Evolutionary conservation across 2,329 filamentous ascomycete genomes (phyloP).

Genomic region (Aspergillus alliaceus): DNA sequence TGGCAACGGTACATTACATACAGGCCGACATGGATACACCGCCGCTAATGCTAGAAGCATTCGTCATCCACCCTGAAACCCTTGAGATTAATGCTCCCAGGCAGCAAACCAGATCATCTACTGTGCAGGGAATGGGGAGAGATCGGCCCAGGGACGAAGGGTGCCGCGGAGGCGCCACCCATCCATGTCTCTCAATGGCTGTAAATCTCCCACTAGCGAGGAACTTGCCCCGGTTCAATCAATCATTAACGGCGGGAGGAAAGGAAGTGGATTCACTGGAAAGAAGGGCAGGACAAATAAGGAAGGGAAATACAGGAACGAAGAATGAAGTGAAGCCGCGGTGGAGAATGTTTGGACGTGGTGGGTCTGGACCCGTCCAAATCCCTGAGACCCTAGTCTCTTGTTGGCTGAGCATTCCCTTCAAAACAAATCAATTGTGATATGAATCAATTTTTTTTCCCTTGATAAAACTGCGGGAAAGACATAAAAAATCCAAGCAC

Average conservation of each 20-base stretch:
- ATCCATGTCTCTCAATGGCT: background rate
- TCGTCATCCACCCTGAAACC: conserved; percentile 13
- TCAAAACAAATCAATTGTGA: background rate
- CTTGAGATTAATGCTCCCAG: conserved; percentile 9
- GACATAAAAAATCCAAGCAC: background rate
- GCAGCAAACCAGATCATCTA: conserved; percentile 5
- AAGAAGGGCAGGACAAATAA: too few species aligned
- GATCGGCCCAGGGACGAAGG: conserved; percentile 13
- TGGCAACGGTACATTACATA: background rate
- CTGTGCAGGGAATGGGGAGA: conserved; percentile 1
- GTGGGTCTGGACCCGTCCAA: conserved; percentile 5
- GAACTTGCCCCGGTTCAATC: background rate
- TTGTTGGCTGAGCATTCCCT: conserved; percentile 6
- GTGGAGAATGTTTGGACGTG: conserved; percentile 6
- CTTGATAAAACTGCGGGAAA: too few species aligned
- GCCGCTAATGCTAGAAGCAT: background rate
- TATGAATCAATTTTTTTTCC: too few species aligned
- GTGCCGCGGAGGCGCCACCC: background rate
- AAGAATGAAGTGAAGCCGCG: conserved; percentile 10
- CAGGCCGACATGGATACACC: background rate
- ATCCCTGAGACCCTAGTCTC: conserved; percentile 1
- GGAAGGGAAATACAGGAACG: too few species aligned
- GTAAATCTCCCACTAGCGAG: background rate
- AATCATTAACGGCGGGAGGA: conserved; percentile 2
- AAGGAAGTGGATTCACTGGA: background rate